Base-by-base conservation (phyloP, 1,284 basidiomycete species). In the Tylopilus sp. region DNA sequence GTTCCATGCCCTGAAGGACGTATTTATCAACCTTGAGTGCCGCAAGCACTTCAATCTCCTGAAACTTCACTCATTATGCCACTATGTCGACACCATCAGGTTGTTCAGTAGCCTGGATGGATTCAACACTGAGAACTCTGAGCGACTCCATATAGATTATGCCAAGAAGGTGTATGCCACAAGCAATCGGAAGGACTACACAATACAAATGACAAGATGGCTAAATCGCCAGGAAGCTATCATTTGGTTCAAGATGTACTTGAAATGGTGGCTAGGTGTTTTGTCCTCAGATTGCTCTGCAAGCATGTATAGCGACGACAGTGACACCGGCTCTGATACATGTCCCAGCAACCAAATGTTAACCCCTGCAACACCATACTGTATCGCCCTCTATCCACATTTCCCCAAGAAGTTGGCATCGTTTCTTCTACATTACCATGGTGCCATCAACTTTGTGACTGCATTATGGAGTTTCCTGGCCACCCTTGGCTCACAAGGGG, bases 21-120 rank as follows among this genome's bases (percentile, higher is more conserved):
- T 63, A 12, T 63, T 63, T 4, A n/a, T 55, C 7, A 6, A 41
- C 0, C 39, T 63, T 3, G n/a, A 12, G 3, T 55, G 53, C 19
- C 8, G 23, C 7, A 5, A 33, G 0, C 52, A 63, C 14, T 63
- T 63, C 39, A 63, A 63, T 64, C 71, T 78, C 21, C 72, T 71
- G 1, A 78, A 78, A 55, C 57, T 78, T 10, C 74, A 78, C 56
- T 65, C 55, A 6, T 50, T 78, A 2, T 1, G 31, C 4, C 72
- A 74, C 25, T 73, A 71, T 31, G 33, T 54, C 3, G 39, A 65
- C 1, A 42, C 50, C 3, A 73, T 74, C 35, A 31, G 41, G 17
- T n/a, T 3, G 4, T 35, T 68, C 5, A 65, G 70, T 1, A 66
- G 48, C 19, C 50, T 59, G 1, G 66, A 74, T 45, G 59, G 68